These are phyloP conservation scores for Ceratocystis diversiconidia DNA, from an alignment of 2,329 filamentous ascomycete species.

Conservation along the genomic window DNA sequence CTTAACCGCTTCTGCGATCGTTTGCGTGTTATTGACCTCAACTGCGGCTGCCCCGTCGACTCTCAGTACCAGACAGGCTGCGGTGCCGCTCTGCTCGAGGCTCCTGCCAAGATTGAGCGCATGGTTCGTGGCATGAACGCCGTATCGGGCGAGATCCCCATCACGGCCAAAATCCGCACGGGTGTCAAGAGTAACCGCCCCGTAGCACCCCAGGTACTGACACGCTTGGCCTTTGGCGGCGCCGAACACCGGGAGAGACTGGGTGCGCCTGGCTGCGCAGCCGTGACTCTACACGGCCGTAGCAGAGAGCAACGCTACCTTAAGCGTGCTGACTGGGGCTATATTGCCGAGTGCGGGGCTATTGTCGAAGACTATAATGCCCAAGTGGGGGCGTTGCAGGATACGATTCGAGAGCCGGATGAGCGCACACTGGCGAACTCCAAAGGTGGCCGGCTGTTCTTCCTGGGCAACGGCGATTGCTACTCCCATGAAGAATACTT, in stretches of 20 bases:
- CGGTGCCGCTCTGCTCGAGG: constrained; percentile 83
- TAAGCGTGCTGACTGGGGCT: constrained; percentile 80
- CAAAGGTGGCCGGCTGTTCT: constrained; percentile 60
- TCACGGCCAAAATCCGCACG: constrained; percentile 89
- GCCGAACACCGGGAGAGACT: constrained; percentile 53
- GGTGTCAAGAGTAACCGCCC: constrained; percentile 70
- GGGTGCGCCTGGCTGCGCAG: constrained; percentile 73
- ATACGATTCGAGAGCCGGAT: constrained; percentile 69
- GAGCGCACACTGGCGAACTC: constrained; percentile 54
- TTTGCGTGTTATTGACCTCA: constrained; percentile 82
- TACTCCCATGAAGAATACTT: constrained; percentile 86
- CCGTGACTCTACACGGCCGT: constrained; percentile 88
- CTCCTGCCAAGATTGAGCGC: constrained; percentile 75
- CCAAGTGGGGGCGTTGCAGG: constrained; percentile 49
- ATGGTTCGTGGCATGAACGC: constrained; percentile 94
- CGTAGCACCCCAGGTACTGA: constrained; percentile 66
- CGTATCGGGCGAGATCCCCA: constrained; percentile 77
- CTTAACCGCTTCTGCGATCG: constrained; percentile 64
- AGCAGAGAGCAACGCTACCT: constrained; percentile 92
- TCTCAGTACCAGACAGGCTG: constrained; percentile 78
- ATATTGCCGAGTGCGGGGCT: constrained; percentile 79
- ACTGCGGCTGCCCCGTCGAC: constrained; percentile 95
- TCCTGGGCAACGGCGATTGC: constrained; percentile 92
- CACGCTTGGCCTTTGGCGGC: constrained; percentile 69
- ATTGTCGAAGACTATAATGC: constrained; percentile 69